Percentiles rank a stretch among this genome's conserved stretches.
Conservation (phyloP, 768 basidiomycete genomes). For the Kwoniella mangroviensis region DNA sequence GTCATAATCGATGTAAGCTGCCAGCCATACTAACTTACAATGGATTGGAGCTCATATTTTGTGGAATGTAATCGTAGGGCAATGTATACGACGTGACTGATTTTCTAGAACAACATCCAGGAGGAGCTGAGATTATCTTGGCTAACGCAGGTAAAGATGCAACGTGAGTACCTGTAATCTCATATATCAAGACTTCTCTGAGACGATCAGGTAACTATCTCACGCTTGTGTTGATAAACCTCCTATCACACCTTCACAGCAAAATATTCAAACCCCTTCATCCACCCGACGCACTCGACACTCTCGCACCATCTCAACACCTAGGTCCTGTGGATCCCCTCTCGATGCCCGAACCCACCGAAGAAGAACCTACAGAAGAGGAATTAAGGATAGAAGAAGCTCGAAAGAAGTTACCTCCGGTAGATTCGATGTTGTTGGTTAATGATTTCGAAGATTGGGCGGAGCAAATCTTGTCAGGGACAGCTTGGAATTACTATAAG, state of each 20-base stretch:
- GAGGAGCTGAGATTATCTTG: conserved; percentile 55
- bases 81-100: conserved; percentile 58
- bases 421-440: conserved; percentile 57
- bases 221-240: neutral
- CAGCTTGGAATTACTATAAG: conserved; percentile 60
- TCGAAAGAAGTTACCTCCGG: conserved; percentile 47
- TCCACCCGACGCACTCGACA: conserved; percentile 56
- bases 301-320: conserved; percentile 46
- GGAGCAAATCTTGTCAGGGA: conserved; percentile 56
- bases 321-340: conserved; percentile 58
- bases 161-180: conserved; percentile 42
- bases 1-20: conserved; percentile 75
- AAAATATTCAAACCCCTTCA: conserved; percentile 58
- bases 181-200: too few relatives aligned
- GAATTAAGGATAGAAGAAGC: conserved; percentile 53
- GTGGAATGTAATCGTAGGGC: conserved; percentile 31
- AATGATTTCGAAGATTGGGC: conserved; percentile 59
- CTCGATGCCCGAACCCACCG: conserved; percentile 38
- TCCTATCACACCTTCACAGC: conserved; percentile 21
- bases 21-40: too few relatives aligned
- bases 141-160: conserved; percentile 58
- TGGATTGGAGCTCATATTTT: neutral
- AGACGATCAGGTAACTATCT: neutral
- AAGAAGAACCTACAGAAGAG: conserved; percentile 49
- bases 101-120: conserved; percentile 57